phyloP scores from a whole-genome alignment of 2,329 filamentous ascomycete species.

The Pseudocercospora vitis region DNA sequence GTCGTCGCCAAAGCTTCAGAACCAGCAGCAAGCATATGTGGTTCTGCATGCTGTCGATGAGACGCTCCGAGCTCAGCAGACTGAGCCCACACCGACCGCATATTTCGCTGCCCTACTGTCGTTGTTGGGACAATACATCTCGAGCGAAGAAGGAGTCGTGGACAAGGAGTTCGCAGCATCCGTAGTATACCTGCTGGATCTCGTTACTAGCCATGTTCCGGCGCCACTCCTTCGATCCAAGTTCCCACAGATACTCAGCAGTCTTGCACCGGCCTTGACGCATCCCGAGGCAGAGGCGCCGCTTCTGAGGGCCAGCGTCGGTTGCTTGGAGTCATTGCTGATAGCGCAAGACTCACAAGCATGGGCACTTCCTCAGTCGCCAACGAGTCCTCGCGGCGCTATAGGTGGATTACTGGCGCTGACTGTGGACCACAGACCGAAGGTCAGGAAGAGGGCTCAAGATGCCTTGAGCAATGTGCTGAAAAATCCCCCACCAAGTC shows the following conservation, averaged over 20 bases:
- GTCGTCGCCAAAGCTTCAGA: slow-evolving; percentile 86
- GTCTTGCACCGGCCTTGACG: slow-evolving; percentile 79
- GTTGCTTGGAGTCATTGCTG: slow-evolving; percentile 88
- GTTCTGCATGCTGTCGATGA: slow-evolving; percentile 90
- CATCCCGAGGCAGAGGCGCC: slow-evolving; percentile 81
- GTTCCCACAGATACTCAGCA: slow-evolving; percentile 87
- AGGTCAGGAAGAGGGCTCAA: slow-evolving; percentile 89
- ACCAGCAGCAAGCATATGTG: slow-evolving; percentile 85
- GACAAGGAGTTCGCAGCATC: slow-evolving; percentile 83
- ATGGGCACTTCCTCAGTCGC: slow-evolving; percentile 81
- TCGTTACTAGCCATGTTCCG: slow-evolving; percentile 82
- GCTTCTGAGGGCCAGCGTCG: slow-evolving; percentile 81
- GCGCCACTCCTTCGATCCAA: slow-evolving; percentile 86
- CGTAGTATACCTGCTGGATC: slow-evolving; percentile 91
- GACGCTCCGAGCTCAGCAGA: slow-evolving; percentile 84
- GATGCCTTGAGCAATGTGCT: slow-evolving; percentile 84
- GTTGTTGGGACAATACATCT: slow-evolving; percentile 75
- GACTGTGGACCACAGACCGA: slow-evolving; percentile 82
- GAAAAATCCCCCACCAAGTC: slow-evolving; percentile 81
- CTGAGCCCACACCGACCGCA: slow-evolving; percentile 77
- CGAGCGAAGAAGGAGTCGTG: slow-evolving; percentile 60
- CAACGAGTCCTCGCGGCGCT: slow-evolving; percentile 82
- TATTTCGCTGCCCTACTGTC: slow-evolving; percentile 96
- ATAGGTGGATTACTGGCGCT: slow-evolving; percentile 83
- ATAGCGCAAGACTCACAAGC: slow-evolving; percentile 81